These are phyloP conservation scores for Suillus spraguei DNA, from an alignment of 768 basidiomycete genomes.

Conservation along the genomic window DNA sequence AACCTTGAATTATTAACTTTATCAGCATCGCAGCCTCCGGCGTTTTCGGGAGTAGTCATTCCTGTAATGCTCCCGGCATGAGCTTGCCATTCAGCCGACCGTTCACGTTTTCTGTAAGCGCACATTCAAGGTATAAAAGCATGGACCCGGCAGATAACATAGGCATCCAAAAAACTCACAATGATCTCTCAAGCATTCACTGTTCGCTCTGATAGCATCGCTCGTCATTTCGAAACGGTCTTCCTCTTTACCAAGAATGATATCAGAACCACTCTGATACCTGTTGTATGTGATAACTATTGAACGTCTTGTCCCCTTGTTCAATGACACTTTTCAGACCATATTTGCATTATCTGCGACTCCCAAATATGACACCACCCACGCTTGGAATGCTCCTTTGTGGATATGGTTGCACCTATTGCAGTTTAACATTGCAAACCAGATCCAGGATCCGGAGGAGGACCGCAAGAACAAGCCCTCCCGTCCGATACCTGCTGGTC, in stretches of 20 bases:
- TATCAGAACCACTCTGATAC: constrained; percentile 21
- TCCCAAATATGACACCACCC: constrained; percentile 17
- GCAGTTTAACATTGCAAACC: constrained; percentile 42
- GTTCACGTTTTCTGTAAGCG: background rate
- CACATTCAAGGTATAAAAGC: background rate
- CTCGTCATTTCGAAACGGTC: constrained; percentile 21
- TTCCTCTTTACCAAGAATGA: constrained; percentile 28
- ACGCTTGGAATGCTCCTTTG: constrained; percentile 25
- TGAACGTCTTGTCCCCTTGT: background rate
- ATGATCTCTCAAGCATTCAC: background rate
- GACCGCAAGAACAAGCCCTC: constrained; percentile 44
- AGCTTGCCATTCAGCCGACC: background rate
- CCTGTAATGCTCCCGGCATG: background rate
- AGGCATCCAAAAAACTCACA: background rate
- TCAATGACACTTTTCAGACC: constrained; percentile 22
- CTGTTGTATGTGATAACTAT: constrained; percentile 18
- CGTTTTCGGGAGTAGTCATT: background rate
- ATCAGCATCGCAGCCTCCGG: background rate
- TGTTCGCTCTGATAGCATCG: constrained; percentile 3
- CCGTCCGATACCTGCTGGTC: constrained; percentile 45
- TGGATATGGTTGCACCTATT: constrained; percentile 50
- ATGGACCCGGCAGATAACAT: no score
- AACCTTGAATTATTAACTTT: background rate
- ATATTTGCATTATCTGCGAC: constrained; percentile 32
- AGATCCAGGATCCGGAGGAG: constrained; percentile 39